A percentile compares a stretch with the other conserved stretches of the same genome.
These are phyloP conservation scores for Verticillium nonalfalfae DNA, from an alignment of 2,329 filamentous ascomycete genomes.

Conservation along the genomic window DNA sequence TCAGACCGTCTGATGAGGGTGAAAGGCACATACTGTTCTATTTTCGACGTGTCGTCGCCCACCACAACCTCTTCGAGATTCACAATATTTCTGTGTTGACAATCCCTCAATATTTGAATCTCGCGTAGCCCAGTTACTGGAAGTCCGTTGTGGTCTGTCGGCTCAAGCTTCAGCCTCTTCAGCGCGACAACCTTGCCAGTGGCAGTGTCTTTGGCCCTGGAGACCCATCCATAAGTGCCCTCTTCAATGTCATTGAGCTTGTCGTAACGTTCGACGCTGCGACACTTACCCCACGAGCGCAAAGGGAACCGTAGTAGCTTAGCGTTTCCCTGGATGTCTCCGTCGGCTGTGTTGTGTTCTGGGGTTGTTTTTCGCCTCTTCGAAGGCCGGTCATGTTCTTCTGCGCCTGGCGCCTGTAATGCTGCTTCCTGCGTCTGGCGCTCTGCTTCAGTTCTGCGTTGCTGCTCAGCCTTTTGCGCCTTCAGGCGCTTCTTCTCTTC, in stretches of 20 bases:
- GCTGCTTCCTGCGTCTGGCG: conserved; percentile 20
- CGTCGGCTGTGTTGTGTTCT: conserved; percentile 22
- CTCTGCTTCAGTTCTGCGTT: conserved; percentile 52
- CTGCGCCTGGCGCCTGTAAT: conserved; percentile 18
- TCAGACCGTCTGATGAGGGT: not conserved
- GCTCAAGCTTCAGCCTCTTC: conserved; percentile 89
- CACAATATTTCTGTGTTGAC: conserved; percentile 78
- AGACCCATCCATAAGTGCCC: conserved; percentile 92
- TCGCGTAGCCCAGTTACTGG: conserved; percentile 90
- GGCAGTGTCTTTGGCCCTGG: conserved; percentile 66
- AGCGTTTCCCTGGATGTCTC: conserved; percentile 22
- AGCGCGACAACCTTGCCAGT: conserved; percentile 82
- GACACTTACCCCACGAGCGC: conserved; percentile 61
- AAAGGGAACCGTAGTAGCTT: conserved; percentile 67
- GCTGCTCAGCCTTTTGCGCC: conserved; percentile 60
- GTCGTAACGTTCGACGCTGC: conserved; percentile 82
- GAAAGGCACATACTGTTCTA: conserved; percentile 41
- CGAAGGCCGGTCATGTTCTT: conserved; percentile 38
- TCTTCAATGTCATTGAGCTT: conserved; percentile 96
- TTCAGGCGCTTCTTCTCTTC: conserved; percentile 84
- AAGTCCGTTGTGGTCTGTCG: conserved; percentile 65
- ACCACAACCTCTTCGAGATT: conserved; percentile 77
- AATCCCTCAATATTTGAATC: conserved; percentile 83
- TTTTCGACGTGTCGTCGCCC: conserved; percentile 50
- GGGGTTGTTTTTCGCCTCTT: conserved; percentile 58